Evolutionary conservation across 192 early-diverging fungal species (phyloP).

Genomic region (Linnemannia hyalina): DNA sequence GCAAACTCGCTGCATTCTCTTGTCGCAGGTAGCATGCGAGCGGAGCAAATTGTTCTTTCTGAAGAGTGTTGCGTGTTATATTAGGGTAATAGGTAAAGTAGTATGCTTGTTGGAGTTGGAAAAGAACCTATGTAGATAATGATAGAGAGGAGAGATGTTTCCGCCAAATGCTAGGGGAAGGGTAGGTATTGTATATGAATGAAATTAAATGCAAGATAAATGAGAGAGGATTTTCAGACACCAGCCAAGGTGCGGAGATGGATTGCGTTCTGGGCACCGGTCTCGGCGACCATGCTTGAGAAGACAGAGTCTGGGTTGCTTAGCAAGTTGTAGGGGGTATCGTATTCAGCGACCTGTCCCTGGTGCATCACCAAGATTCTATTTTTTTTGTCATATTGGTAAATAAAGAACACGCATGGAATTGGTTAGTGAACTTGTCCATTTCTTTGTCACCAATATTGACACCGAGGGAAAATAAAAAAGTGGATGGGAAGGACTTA

Average conservation of each 20-base stretch:
- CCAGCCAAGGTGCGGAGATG: constrained; percentile 42
- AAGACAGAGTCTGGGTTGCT: constrained; percentile 75
- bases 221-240: constrained; percentile 7
- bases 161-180: neutral
- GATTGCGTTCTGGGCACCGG: constrained; percentile 67
- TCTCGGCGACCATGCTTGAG: constrained; percentile 80
- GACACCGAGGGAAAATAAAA: neutral
- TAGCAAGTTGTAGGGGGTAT: constrained; percentile 78
- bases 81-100: too few relatives aligned
- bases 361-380: constrained; percentile 72
- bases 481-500: neutral
- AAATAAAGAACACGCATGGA: neutral
- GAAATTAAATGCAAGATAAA: neutral
- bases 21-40: too few relatives aligned
- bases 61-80: too few relatives aligned
- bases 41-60: too few relatives aligned
- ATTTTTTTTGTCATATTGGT: neutral
- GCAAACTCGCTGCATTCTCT: too few relatives aligned
- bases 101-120: too few relatives aligned
- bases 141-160: neutral
- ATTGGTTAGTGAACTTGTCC: neutral
- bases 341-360: constrained; percentile 86
- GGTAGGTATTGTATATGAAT: neutral
- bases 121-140: neutral
- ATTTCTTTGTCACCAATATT: neutral